Base-by-base conservation (phyloP, 2,329 filamentous ascomycete genomes). In the Phaeosphaeriaceae sp. region DNA sequence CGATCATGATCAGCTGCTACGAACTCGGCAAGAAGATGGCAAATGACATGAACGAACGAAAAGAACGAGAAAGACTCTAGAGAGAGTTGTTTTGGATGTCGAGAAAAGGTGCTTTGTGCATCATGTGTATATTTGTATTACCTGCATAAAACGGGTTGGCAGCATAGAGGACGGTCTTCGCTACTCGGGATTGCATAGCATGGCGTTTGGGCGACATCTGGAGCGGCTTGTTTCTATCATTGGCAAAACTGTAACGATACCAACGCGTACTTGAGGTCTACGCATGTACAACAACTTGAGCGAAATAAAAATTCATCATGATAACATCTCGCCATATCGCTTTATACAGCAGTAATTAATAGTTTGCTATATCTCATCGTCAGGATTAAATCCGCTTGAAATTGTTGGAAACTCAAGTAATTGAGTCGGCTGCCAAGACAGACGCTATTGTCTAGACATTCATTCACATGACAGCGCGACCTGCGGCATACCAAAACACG, bases 1-100 rank as follows among this genome's bases (percentile, higher is more conserved):
- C 95, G 25, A 98, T 99, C 75, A 99, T 99, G 95, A 98, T 99
- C 74, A 96, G 92, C 75, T 97, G 90, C 74, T 99, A 98, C 77
- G 95, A 99, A 78, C 86, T 98, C 40, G 93, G 95, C 51, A 99
- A 99, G 84, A 89, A 91, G 76, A 89, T 91, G 75, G 96, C 96
- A 33, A 84, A 88, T 53, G 85, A 86, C 11, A 87, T 92, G 50
- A 97, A 98, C 65, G 84, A 88, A 67, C 81, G 80, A 66, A 79
- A 79, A 53, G 65, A 70, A 31, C 53, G 61, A 56, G 60, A 65
- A 33, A 51, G 62, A 36, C 54, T 24, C 7, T 48, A 31, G n/a
- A 9, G 19, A 13, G 7, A 9, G 7, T 45, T 19, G 6, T 40
- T 40, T 40, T 40, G 17, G 15, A 40, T 17, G 4, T 2, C 15